phyloP scores from a whole-genome alignment of 768 basidiomycete species.

The Russula vinacea region DNA sequence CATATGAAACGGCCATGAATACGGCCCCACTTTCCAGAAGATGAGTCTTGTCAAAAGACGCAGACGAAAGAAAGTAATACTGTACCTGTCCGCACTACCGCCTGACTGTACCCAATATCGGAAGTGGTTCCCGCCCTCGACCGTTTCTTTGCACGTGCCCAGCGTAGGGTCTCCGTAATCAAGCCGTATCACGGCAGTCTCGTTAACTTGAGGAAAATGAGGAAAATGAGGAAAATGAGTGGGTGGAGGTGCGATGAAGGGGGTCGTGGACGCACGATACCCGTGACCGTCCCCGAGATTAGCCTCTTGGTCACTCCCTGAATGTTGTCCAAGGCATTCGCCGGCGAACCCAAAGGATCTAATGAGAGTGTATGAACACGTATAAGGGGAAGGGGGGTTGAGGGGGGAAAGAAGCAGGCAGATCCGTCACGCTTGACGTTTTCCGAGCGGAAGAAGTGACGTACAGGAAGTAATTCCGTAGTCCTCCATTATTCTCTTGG shows the following conservation, averaged over 20 bases:
- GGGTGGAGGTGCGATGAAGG: not conserved
- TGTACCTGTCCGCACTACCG: conserved; percentile 55
- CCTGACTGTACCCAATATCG: conserved; percentile 88
- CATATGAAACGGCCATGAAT: conserved; percentile 74
- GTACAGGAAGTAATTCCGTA: conserved; percentile 79
- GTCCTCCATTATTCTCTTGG: conserved; percentile 59
- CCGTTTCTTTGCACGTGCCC: conserved; percentile 84
- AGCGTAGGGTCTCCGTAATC: conserved; percentile 76
- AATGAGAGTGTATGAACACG: not conserved
- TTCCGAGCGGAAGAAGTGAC: conserved; percentile 35
- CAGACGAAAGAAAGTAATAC: conserved; percentile 27
- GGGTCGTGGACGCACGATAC: conserved; percentile 45
- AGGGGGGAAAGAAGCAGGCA: not conserved
- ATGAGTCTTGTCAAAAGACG: not conserved
- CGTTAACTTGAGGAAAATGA: conserved; percentile 52
- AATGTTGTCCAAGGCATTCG: conserved; percentile 83
- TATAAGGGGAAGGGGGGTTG: not conserved
- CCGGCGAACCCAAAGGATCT: conserved; percentile 70
- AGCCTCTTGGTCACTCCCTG: conserved; percentile 63
- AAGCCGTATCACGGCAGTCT: conserved; percentile 81
- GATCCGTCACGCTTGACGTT: not conserved
- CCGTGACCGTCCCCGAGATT: conserved; percentile 84
- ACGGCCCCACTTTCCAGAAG: conserved; percentile 53
- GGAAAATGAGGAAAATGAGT: not conserved
- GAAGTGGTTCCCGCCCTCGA: conserved; percentile 84